phyloP scores from a whole-genome alignment of 352 stramenopile genomes.

The Halophytophthora batemanensis region DNA sequence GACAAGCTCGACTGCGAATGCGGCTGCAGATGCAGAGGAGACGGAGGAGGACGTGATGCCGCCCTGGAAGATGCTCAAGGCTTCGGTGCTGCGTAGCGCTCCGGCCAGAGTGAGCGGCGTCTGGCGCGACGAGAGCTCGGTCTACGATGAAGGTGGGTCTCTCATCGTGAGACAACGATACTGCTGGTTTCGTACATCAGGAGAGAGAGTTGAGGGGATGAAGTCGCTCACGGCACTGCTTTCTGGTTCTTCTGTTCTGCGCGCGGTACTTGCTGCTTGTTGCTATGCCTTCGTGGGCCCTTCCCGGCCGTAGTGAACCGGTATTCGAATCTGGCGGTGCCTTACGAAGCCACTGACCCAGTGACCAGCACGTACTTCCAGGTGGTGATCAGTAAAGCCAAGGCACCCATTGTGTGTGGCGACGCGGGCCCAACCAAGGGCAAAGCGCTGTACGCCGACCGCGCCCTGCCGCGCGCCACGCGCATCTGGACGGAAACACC shows the following conservation, averaged over 20 bases:
- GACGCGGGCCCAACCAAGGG: slow-evolving; percentile 60
- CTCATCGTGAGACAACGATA: too few relatives aligned
- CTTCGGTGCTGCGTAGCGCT: slow-evolving; percentile 13
- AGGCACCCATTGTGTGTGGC: slow-evolving; percentile 57
- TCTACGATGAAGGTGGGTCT: slow-evolving; percentile 1
- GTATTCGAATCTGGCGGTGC: slow-evolving; percentile 52
- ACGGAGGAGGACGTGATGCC: slow-evolving; percentile 6
- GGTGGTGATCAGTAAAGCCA: slow-evolving; percentile 55
- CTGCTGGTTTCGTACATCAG: too few relatives aligned
- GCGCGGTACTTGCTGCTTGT: not conserved
- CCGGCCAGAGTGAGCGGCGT: slow-evolving; percentile 5
- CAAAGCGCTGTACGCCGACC: slow-evolving; percentile 68
- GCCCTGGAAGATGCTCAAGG: slow-evolving; percentile 22
- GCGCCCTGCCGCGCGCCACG: slow-evolving; percentile 37
- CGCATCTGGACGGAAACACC: slow-evolving; percentile 70
- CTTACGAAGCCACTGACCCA: slow-evolving; percentile 47
- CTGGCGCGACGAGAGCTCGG: slow-evolving; percentile 9
- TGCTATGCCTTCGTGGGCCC: not conserved
- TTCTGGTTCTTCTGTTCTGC: not conserved
- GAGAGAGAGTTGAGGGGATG: too few relatives aligned
- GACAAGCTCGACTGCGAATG: not conserved
- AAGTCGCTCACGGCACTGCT: too few relatives aligned
- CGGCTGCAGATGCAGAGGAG: slow-evolving; percentile 9
- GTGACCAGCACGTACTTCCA: slow-evolving; percentile 58
- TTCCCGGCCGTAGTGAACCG: slow-evolving; percentile 20